A percentile compares a stretch with the other conserved stretches of the same genome.
phyloP scores from a whole-genome alignment of 2,329 filamentous ascomycete species.

The Nigrospora osmanthi region DNA sequence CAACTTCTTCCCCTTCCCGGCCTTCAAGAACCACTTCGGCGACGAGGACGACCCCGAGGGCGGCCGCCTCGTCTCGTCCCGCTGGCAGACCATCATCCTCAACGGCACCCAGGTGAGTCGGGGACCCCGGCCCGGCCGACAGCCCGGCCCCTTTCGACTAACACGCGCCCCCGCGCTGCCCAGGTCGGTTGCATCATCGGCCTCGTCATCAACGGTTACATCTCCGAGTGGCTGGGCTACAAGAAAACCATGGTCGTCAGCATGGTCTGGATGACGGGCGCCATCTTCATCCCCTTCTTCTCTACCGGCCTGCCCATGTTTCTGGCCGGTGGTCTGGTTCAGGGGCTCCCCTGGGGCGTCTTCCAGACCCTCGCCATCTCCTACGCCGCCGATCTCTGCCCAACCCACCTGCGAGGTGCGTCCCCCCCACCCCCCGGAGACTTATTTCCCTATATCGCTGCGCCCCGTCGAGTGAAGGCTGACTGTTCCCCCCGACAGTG shows the following conservation, averaged over 20 bases:
- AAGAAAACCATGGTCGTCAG: conserved; percentile 5
- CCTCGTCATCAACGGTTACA: conserved; percentile 4
- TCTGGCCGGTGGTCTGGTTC: conserved; percentile 4
- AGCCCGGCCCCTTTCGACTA: too few relatives aligned
- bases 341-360: conserved; percentile 6
- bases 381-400: conserved; percentile 6
- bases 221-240: conserved; percentile 6
- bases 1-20: conserved; percentile 6
- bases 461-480: not conserved
- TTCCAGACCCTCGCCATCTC: conserved; percentile 4
- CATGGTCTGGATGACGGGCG: conserved; percentile 3
- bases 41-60: conserved; percentile 6
- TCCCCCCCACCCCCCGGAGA: too few relatives aligned
- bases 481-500: not conserved
- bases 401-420: conserved; percentile 4
- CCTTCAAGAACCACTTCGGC: conserved; percentile 6
- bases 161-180: too few relatives aligned
- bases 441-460: too few relatives aligned
- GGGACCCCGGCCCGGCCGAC: too few relatives aligned
- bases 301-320: conserved; percentile 5
- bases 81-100: conserved; percentile 6
- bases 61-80: conserved; percentile 2
- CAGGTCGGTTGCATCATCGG: conserved; percentile 5
- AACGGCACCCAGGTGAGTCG: conserved; percentile 4
- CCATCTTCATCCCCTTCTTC: conserved; percentile 8